Evolutionary conservation across 2,329 filamentous ascomycete species (phyloP).

Genomic region (Helotiales sp.): DNA sequence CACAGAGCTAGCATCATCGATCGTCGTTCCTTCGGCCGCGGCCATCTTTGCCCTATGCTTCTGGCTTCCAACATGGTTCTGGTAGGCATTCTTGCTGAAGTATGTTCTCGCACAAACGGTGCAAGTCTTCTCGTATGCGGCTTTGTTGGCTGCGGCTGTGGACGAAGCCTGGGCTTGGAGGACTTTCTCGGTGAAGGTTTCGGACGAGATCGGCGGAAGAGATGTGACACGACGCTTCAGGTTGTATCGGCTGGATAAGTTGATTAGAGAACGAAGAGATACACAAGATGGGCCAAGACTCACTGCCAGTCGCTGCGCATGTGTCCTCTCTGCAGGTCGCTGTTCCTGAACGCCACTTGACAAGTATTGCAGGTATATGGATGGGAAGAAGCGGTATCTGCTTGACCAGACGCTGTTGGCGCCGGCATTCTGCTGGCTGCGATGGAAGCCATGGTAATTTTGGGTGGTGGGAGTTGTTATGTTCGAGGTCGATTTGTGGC

Average conservation of each 20-base stretch:
- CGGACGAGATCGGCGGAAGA: slow-evolving; percentile 86
- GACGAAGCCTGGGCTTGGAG: slow-evolving; percentile 86
- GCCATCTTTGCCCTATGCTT: slow-evolving; percentile 80
- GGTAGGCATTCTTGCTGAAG: slow-evolving; percentile 94
- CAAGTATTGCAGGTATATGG: slow-evolving; percentile 99
- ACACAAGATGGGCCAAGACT: slow-evolving; percentile 48
- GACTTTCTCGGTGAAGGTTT: slow-evolving; percentile 95
- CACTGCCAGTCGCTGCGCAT: slow-evolving; percentile 99
- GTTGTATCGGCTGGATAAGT: slow-evolving; percentile 78
- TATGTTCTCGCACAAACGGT: slow-evolving; percentile 87
- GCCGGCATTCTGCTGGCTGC: slow-evolving; percentile 44
- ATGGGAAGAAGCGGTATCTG: slow-evolving; percentile 60
- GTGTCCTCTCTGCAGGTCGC: slow-evolving; percentile 89
- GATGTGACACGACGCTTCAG: slow-evolving; percentile 92
- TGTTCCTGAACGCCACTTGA: slow-evolving; percentile 93
- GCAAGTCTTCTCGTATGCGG: slow-evolving; percentile 85
- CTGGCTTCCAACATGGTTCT: slow-evolving; percentile 88
- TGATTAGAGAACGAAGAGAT: slow-evolving; percentile 29
- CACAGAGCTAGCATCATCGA: slow-evolving; percentile 78
- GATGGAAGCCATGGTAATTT: slow-evolving; percentile 54
- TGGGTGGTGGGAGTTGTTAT: neutral
- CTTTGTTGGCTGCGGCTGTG: slow-evolving; percentile 83
- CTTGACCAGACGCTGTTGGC: slow-evolving; percentile 16
- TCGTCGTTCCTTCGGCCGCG: slow-evolving; percentile 47
- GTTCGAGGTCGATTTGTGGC: slow-evolving; percentile 11